These are phyloP conservation scores for Fusarium anthophilum DNA, from an alignment of 2,329 filamentous ascomycete genomes.

Conservation along the genomic window DNA sequence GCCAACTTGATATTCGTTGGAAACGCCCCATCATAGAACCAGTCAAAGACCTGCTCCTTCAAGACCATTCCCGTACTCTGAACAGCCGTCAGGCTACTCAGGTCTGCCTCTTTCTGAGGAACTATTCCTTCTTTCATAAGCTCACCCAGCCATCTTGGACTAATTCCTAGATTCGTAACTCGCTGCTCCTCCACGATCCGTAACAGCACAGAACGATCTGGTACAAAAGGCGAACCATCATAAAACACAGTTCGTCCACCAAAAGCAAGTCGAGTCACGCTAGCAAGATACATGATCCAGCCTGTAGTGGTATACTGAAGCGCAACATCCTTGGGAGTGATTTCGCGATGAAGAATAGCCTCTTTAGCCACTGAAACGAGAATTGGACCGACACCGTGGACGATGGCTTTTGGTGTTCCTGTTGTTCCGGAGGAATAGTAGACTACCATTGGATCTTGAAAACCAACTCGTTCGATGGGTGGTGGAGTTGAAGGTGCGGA, in stretches of 20 bases:
- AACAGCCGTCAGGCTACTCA: constrained; percentile 69
- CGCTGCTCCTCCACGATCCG: constrained; percentile 68
- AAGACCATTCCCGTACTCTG: constrained; percentile 85
- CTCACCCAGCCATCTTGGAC: constrained; percentile 80
- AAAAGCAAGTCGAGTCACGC: constrained; percentile 65
- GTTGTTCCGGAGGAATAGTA: constrained; percentile 86
- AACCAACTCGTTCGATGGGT: constrained; percentile 69
- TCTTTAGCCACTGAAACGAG: constrained; percentile 69
- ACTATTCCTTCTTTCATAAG: constrained; percentile 70
- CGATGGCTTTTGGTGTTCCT: constrained; percentile 85
- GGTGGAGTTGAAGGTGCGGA: constrained; percentile 48
- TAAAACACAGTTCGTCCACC: constrained; percentile 76
- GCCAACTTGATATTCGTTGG: constrained; percentile 71
- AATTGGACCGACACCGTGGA: constrained; percentile 76
- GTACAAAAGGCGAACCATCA: constrained; percentile 83
- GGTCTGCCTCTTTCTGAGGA: constrained; percentile 69
- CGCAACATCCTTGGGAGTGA: constrained; percentile 51
- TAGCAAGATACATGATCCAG: constrained; percentile 88
- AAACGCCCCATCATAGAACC: constrained; percentile 79
- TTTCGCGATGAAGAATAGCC: constrained; percentile 58
- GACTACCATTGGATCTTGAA: constrained; percentile 80
- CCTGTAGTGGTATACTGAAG: constrained; percentile 74
- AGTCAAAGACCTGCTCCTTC: constrained; percentile 79
- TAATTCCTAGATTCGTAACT: constrained; percentile 79
- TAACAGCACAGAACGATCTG: constrained; percentile 71